Conservation (phyloP, 1,139 yeast genomes). For the Pichia sp. region DNA sequence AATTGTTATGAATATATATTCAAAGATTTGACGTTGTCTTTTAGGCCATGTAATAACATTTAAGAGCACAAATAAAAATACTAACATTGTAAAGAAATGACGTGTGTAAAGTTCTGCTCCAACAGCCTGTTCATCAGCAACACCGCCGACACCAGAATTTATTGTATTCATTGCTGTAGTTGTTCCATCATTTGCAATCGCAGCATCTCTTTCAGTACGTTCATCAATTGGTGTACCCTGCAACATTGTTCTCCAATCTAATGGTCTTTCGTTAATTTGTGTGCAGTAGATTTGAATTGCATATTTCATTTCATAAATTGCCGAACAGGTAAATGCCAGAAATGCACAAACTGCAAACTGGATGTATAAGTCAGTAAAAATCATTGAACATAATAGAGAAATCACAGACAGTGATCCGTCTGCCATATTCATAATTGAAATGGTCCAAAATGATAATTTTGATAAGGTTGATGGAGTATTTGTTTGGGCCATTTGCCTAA, state of each 20-base stretch:
- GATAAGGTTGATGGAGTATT: constrained; percentile 77
- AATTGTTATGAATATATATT: constrained; percentile 44
- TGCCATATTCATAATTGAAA: constrained; percentile 47
- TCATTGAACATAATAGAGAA: constrained; percentile 52
- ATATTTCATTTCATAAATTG: constrained; percentile 73
- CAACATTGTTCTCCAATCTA: constrained; percentile 57
- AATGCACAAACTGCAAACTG: constrained; percentile 68
- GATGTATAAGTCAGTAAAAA: constrained; percentile 51
- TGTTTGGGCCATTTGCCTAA: constrained; percentile 62
- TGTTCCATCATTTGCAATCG: constrained; percentile 12
- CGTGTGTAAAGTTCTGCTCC: constrained; percentile 57
- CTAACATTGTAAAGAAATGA: constrained; percentile 54
- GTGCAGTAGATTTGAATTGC: constrained; percentile 62
- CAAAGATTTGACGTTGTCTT: constrained; percentile 48
- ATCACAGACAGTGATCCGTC: constrained; percentile 67
- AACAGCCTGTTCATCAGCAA: constrained; percentile 37
- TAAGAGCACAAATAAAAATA: constrained; percentile 51
- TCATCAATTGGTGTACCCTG: constrained; percentile 45
- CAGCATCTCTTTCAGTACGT: constrained; percentile 15
- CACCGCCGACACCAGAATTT: constrained; percentile 11
- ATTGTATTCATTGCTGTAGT: not conserved
- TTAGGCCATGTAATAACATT: constrained; percentile 63
- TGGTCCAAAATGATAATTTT: constrained; percentile 58
- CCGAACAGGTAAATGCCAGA: constrained; percentile 60
- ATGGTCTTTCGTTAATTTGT: constrained; percentile 67